These are phyloP conservation scores for Ogataea saltuana DNA, from an alignment of 805 yeast species.

Conservation along the genomic window DNA sequence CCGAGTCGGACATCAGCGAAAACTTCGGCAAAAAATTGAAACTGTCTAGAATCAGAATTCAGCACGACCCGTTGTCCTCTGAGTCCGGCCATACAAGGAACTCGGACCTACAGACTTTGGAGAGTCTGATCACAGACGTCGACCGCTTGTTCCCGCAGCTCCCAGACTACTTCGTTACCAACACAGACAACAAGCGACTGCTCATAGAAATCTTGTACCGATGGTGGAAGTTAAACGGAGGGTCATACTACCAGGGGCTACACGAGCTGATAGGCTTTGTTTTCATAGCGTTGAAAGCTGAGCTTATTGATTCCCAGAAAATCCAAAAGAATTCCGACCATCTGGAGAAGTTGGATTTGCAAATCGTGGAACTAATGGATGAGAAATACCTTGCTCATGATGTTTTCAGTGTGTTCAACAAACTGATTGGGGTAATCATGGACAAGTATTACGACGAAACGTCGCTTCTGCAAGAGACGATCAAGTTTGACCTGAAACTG, in stretches of 20 bases:
- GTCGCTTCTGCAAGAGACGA: conserved; percentile 46
- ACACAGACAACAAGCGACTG: conserved; percentile 25
- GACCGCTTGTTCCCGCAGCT: conserved; percentile 51
- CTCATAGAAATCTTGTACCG: conserved; percentile 46
- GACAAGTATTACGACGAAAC: conserved; percentile 42
- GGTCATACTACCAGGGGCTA: conserved; percentile 49
- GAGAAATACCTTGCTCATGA: conserved; percentile 42
- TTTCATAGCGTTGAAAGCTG: conserved; percentile 42
- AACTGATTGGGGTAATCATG: conserved; percentile 38
- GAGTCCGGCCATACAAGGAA: conserved; percentile 2
- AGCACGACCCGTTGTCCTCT: conserved; percentile 25
- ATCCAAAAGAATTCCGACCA: background rate
- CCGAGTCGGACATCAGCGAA: conserved; percentile 32
- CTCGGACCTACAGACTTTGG: conserved; percentile 42
- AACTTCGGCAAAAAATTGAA: conserved; percentile 15
- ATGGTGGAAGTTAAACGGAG: conserved; percentile 48
- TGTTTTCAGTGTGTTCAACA: conserved; percentile 44
- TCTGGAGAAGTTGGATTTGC: conserved; percentile 19
- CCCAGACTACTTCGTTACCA: conserved; percentile 34
- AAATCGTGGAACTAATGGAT: conserved; percentile 43
- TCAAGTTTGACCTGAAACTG: conserved; percentile 46
- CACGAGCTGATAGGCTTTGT: conserved; percentile 56
- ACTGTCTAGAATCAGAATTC: conserved; percentile 19
- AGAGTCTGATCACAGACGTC: conserved; percentile 49
- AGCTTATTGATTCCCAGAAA: conserved; percentile 29